A percentile compares a stretch with the other conserved stretches of the same genome.
Conservation (phyloP, 176 grass and related monocot genomes). For the Chloris gayana region DNA sequence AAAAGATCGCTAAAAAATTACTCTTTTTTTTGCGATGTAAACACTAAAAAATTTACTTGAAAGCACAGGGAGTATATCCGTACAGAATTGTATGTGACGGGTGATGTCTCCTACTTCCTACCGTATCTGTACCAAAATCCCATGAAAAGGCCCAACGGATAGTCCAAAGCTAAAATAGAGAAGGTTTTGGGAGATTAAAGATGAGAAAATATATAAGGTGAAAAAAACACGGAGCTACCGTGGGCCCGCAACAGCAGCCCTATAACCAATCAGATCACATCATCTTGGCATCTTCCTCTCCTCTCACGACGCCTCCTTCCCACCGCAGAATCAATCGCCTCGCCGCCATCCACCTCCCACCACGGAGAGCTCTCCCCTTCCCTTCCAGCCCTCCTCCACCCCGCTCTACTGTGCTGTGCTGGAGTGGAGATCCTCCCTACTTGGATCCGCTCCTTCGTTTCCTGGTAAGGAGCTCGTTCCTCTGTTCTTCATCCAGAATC, state of each 20-base stretch:
- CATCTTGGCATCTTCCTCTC: neutral
- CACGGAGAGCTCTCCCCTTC: neutral
- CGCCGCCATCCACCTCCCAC: neutral
- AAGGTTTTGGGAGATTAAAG: neutral
- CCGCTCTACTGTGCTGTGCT: neutral
- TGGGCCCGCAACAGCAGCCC: neutral
- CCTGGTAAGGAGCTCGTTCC: slow-evolving; percentile 1
- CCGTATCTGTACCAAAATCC: too few species aligned
- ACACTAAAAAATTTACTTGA: too few species aligned
- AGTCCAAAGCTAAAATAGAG: too few species aligned
- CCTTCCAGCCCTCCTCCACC: neutral
- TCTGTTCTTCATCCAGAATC: neutral
- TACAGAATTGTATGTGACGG: too few species aligned
- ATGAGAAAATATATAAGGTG: neutral
- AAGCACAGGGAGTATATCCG: too few species aligned
- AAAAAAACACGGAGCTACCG: neutral
- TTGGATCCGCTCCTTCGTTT: neutral
- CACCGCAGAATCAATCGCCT: neutral
- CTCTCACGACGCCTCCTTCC: neutral
- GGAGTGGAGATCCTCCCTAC: neutral
- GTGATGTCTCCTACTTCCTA: too few species aligned
- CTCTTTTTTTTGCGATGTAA: too few species aligned
- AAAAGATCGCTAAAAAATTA: too few species aligned
- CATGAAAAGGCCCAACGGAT: too few species aligned
- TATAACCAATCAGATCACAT: neutral